Evolutionary conservation across 495 filamentous ascomycete species (phyloP), one percentile per base, ranked within the genome.

Genomic region (Neurospora cerealis): DNA sequence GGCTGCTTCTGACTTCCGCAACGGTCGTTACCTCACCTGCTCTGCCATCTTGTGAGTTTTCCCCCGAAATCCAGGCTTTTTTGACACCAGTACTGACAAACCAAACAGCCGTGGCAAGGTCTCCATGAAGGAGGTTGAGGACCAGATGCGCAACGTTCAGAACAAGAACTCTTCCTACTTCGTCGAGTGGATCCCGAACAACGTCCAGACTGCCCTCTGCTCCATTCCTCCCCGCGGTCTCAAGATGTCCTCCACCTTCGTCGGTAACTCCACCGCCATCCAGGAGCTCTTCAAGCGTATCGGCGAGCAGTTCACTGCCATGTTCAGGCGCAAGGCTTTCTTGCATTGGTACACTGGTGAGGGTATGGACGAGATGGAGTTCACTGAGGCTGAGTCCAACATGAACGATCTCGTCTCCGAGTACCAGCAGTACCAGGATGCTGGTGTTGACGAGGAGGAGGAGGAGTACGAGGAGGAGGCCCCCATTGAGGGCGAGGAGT

Each of bases 281-380:
- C 96, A 99, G 89, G 96, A 99, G 89, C 92, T 99, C 74, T 99
- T 99, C 94, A 98, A 98, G 93, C 96, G 96, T 89, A 89, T 99
- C 78, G 96, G 96, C 82, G 96, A 99, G 81, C 96, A 99, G 87
- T 99, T 99, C 90, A 94, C 91, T 86, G 96, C 96, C 81, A 99
- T 99, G 96, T 99, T 98, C 92, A 89, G 96, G 86, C 94, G 96
- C 84, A 99, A 98, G 92, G 96, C 96, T 91, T 99, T 99, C 95
- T 93, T 99, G 92, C 96, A 98, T 91, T 99, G 96, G 96, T 99
- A 99, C 86, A 99, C 96, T 90, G 94, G 95, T 82, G 96, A 99
- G 91, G 96, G 96, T 88, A 99, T 99, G 96, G 96, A 99, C 87
- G 96, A 99, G 92, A 98, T 98, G 96, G 96, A 99, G 88, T 99